These are phyloP conservation scores for Xylaria curta DNA, from an alignment of 495 filamentous ascomycete genomes.

Conservation along the genomic window DNA sequence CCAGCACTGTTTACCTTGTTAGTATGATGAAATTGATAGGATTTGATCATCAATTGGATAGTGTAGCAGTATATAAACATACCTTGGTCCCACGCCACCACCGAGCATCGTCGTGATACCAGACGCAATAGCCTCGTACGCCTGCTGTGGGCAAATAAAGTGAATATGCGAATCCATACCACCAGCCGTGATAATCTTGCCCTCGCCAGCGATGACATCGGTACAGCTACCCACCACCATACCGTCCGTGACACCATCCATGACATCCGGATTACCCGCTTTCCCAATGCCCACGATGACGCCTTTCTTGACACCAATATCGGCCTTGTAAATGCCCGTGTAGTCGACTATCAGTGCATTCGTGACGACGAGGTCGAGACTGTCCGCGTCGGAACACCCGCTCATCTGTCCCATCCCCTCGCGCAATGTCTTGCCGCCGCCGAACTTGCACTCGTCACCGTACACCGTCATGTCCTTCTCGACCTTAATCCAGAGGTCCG, in stretches of 20 bases:
- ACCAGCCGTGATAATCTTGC: slow-evolving; percentile 91
- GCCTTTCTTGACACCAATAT: slow-evolving; percentile 92
- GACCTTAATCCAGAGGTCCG: slow-evolving; percentile 90
- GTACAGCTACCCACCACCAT: slow-evolving; percentile 90
- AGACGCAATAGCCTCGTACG: slow-evolving; percentile 80
- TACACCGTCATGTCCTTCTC: slow-evolving; percentile 86
- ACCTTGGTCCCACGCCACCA: slow-evolving; percentile 90
- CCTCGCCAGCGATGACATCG: slow-evolving; percentile 94
- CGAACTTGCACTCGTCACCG: slow-evolving; percentile 95
- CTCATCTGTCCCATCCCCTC: slow-evolving; percentile 97
- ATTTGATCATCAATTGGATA: background rate
- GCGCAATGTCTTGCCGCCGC: slow-evolving; percentile 90
- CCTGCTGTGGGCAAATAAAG: slow-evolving; percentile 96
- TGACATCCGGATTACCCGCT: slow-evolving; percentile 95
- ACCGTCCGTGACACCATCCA: slow-evolving; percentile 81
- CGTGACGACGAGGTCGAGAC: slow-evolving; percentile 86
- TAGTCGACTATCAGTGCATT: slow-evolving; percentile 94
- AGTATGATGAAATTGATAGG: background rate
- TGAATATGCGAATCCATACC: slow-evolving; percentile 95
- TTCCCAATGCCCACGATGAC: slow-evolving; percentile 92
- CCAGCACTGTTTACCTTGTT: slow-evolving; percentile 67
- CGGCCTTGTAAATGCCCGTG: slow-evolving; percentile 94
- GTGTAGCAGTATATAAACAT: slow-evolving; percentile 25
- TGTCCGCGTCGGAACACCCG: slow-evolving; percentile 71
- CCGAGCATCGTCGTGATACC: slow-evolving; percentile 93